phyloP scores from a whole-genome alignment of 1,139 yeast species.

The Sugiyamaella castrensis region DNA sequence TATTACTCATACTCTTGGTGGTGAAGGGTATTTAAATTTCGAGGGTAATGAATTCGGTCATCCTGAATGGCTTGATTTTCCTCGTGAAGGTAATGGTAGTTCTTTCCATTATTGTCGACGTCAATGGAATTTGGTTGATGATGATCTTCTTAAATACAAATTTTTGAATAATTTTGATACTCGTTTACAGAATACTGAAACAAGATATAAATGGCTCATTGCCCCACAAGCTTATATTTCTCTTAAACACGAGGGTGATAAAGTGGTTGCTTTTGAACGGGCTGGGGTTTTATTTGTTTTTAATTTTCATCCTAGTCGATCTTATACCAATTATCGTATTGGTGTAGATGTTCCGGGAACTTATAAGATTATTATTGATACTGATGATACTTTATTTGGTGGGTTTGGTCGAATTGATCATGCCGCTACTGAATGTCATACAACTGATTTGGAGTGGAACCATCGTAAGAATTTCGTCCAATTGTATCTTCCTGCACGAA shows the following conservation, averaged over 20 bases:
- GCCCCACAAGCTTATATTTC: slow-evolving; percentile 84
- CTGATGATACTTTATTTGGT: slow-evolving; percentile 71
- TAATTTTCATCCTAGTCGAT: slow-evolving; percentile 83
- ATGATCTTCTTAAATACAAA: slow-evolving; percentile 73
- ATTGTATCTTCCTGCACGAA: slow-evolving; percentile 80
- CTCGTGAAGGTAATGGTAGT: slow-evolving; percentile 82
- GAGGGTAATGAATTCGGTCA: slow-evolving; percentile 99
- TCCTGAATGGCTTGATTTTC: slow-evolving; percentile 98
- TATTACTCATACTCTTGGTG: slow-evolving; percentile 83
- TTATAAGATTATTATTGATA: slow-evolving; percentile 69
- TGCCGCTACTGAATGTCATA: slow-evolving; percentile 45
- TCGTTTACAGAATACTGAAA: slow-evolving; percentile 77
- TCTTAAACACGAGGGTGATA: slow-evolving; percentile 82
- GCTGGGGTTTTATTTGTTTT: slow-evolving; percentile 80
- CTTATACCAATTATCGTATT: slow-evolving; percentile 80
- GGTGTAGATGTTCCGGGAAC: slow-evolving; percentile 82
- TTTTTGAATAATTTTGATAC: slow-evolving; percentile 74
- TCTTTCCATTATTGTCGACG: slow-evolving; percentile 93
- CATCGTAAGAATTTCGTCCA: slow-evolving; percentile 70
- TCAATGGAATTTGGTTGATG: slow-evolving; percentile 84
- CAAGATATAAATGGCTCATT: slow-evolving; percentile 65
- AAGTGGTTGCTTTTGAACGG: slow-evolving; percentile 84
- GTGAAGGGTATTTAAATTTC: slow-evolving; percentile 92
- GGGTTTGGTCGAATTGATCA: slow-evolving; percentile 78
- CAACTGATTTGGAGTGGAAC: slow-evolving; percentile 79